Conservation (phyloP, 192 early-diverging fungal genomes). For the Backusella westeae region DNA sequence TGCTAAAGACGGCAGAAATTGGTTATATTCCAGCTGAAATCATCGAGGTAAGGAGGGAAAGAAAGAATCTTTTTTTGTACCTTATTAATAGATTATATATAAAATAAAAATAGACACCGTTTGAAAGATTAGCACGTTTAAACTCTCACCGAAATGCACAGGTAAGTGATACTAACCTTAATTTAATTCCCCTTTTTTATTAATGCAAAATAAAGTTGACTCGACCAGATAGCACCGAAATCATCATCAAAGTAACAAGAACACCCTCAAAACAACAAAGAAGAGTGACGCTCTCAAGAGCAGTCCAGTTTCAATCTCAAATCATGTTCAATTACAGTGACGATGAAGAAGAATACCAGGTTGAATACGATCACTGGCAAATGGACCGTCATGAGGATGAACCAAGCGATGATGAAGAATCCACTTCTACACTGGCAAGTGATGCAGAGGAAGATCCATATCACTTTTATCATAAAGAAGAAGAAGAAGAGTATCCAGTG, state of each 20-base stretch:
- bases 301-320: slow-evolving; percentile 35
- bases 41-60: slow-evolving; percentile 55
- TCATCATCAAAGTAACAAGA: background rate
- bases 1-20: slow-evolving; percentile 63
- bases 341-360: slow-evolving; percentile 38
- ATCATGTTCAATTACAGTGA: slow-evolving; percentile 24
- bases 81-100: background rate
- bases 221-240: slow-evolving; percentile 8
- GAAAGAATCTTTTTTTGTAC: background rate
- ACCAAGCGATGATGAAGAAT: slow-evolving; percentile 37
- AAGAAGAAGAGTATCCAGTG: background rate
- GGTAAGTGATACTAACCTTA: slow-evolving; percentile 11
- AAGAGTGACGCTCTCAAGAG: slow-evolving; percentile 30
- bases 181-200: background rate
- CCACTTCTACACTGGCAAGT: slow-evolving; percentile 18
- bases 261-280: slow-evolving; percentile 2
- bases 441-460: background rate
- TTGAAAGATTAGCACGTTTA: slow-evolving; percentile 73
- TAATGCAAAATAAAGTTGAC: slow-evolving; percentile 11
- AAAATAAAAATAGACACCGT: slow-evolving; percentile 55
- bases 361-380: slow-evolving; percentile 45
- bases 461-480: slow-evolving; percentile 8
- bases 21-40: slow-evolving; percentile 90
- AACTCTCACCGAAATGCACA: slow-evolving; percentile 73
- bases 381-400: slow-evolving; percentile 28